A percentile compares a stretch with the other conserved stretches of the same genome.
Evolutionary conservation across 495 filamentous ascomycete genomes (phyloP).

Genomic region (Hypoxylon subgilvum): DNA sequence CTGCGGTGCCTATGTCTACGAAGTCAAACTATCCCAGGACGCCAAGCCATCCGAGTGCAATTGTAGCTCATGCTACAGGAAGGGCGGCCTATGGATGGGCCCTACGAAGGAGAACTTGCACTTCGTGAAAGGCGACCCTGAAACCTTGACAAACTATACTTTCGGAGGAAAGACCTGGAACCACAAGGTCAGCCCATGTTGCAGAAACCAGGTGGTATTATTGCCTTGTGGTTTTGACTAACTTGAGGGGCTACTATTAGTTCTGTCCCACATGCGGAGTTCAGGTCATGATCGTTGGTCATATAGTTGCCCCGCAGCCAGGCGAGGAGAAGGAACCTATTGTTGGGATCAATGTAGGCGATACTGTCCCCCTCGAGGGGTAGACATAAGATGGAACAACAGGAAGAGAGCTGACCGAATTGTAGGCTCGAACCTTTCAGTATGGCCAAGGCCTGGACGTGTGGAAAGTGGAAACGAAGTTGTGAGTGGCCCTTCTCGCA

Average conservation of each 20-base stretch:
- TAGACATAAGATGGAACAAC: background rate
- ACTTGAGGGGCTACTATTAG: slow-evolving; percentile 34
- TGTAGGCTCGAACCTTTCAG: slow-evolving; percentile 36
- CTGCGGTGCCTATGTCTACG: slow-evolving; percentile 58
- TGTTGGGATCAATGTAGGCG: slow-evolving; percentile 35
- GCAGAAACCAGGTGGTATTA: background rate
- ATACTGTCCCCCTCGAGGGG: background rate
- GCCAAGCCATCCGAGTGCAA: slow-evolving; percentile 50
- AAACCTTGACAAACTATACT: slow-evolving; percentile 44
- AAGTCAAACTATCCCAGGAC: slow-evolving; percentile 51
- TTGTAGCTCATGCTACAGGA: slow-evolving; percentile 60
- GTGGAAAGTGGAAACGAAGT: slow-evolving; percentile 38
- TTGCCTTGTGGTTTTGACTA: slow-evolving; percentile 8
- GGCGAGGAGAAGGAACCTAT: slow-evolving; percentile 33
- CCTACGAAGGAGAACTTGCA: slow-evolving; percentile 38
- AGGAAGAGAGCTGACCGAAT: slow-evolving; percentile 12
- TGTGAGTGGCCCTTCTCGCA: slow-evolving; percentile 32
- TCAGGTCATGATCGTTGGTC: slow-evolving; percentile 33
- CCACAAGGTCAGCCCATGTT: slow-evolving; percentile 43
- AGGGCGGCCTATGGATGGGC: slow-evolving; percentile 49
- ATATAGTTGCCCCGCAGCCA: slow-evolving; percentile 16
- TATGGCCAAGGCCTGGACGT: slow-evolving; percentile 47
- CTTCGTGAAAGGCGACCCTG: slow-evolving; percentile 49
- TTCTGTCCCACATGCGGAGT: slow-evolving; percentile 54
- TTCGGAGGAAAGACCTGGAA: slow-evolving; percentile 39